Evolutionary conservation across 1,284 basidiomycete genomes (phyloP).

Genomic region (Tremellales sp.): DNA sequence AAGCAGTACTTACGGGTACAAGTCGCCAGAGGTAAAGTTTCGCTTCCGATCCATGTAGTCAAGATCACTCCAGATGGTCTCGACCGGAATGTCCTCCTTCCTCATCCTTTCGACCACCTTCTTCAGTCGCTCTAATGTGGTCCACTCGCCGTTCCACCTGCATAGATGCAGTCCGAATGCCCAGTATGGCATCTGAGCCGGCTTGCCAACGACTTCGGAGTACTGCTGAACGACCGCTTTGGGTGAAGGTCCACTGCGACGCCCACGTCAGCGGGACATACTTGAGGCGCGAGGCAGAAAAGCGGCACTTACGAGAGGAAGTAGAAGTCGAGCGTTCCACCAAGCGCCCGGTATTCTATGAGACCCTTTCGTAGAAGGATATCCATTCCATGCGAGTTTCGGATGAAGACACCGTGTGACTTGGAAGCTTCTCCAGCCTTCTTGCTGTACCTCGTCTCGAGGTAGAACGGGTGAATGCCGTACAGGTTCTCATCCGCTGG

Average conservation of each 20-base stretch:
- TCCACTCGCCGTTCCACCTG: conserved; percentile 39
- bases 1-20: conserved; percentile 17
- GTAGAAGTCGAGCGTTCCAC: conserved; percentile 33
- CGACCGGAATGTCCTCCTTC: conserved; percentile 28
- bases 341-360: conserved; percentile 27
- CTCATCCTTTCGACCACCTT: conserved; percentile 26
- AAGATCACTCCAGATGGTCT: conserved; percentile 25
- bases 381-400: conserved; percentile 38
- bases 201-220: conserved; percentile 42
- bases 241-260: conserved; percentile 63
- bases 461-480: conserved; percentile 28
- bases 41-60: conserved; percentile 60
- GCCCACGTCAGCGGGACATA: conserved; percentile 54
- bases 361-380: conserved; percentile 20
- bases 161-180: conserved; percentile 43
- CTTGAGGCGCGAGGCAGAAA: too few relatives aligned
- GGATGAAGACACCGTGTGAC: conserved; percentile 26
- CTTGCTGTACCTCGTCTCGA: conserved; percentile 17
- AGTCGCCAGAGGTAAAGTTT: conserved; percentile 28
- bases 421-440: conserved; percentile 2
- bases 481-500: conserved; percentile 33
- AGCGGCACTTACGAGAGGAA: conserved; percentile 4
- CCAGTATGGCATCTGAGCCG: conserved; percentile 38
- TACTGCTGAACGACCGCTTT: conserved; percentile 65
- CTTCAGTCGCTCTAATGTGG: conserved; percentile 28